Base-by-base conservation (phyloP, 345 rosid species). In the Corchorus capsularis region DNA sequence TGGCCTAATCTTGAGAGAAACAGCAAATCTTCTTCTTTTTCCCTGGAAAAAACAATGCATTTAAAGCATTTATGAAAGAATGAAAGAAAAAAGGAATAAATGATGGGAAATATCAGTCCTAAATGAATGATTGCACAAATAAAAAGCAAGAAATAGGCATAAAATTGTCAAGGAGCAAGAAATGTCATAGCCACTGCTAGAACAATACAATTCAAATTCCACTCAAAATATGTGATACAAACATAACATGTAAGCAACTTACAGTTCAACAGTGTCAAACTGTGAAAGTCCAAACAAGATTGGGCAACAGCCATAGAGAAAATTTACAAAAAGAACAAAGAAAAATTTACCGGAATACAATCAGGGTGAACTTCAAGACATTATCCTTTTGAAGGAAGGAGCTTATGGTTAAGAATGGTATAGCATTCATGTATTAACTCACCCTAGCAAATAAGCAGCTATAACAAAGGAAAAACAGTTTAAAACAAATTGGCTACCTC, bases 1-100 rank as follows among this genome's bases (percentile, higher is more conserved):
- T 80, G 80, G 56, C 88, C 86, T 79, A 87, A 79, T 82, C 88
- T 87, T 37, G 89, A 86, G 46, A 88, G 78, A 84, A 93, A 86
- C 41, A 86, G 78, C 61, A 84, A 82, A 76, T 60, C 81, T 72
- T 84, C 94, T 55, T 87, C 87, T 73, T 83, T 74, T 83, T 80
- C 82, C 87, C 96, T 94, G 91, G 78, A 64, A 63, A n/a, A 69
- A 78, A 69, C 7, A 77, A 74, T 75, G 61, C 39, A 73, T 27
- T 49, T 17, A 32, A 73, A 79, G 19, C 56, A 79, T 39, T 50
- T 61, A 61, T 50, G 50, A 55, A 75, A 8, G 47, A 34, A n/a
- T 27, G 4, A 54, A 72, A 57, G 47, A 50, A 66, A 61, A 52
- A 49, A 41, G n/a, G 11, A 57, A 52, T 14, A 20, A 35, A 74